These are phyloP conservation scores for Trichosporon inkin DNA, from an alignment of 1,284 basidiomycete species.

Conservation along the genomic window DNA sequence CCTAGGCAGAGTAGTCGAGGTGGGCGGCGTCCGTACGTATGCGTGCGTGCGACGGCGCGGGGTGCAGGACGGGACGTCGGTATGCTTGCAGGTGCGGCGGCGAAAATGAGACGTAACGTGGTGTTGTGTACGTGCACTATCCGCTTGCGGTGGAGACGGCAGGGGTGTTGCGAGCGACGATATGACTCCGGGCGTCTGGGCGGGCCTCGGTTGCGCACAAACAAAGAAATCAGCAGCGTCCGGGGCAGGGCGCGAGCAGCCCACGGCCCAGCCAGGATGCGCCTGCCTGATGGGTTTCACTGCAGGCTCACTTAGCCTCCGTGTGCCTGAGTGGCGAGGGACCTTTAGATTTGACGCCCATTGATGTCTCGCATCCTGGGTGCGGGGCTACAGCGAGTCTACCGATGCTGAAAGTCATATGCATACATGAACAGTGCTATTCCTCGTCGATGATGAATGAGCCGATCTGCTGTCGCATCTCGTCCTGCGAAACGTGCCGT, in stretches of 20 bases:
- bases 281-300: not conserved
- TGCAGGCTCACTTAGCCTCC: not conserved
- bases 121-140: too few species aligned
- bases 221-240: slow-evolving; percentile 7
- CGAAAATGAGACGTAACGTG: too few species aligned
- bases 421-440: slow-evolving; percentile 12
- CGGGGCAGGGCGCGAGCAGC: not conserved
- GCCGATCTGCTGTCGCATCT: slow-evolving; percentile 36
- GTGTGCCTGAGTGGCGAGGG: slow-evolving; percentile 1
- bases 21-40: too few species aligned
- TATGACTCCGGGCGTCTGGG: not conserved
- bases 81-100: too few species aligned
- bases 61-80: too few species aligned
- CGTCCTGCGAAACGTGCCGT: slow-evolving; percentile 24
- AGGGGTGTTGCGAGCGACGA: not conserved
- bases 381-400: too few species aligned
- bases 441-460: slow-evolving; percentile 30
- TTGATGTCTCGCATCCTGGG: not conserved
- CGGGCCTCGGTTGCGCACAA: slow-evolving; percentile 3
- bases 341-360: not conserved
- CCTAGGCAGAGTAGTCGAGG: not conserved
- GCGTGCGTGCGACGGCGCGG: too few species aligned
- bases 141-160: too few species aligned
- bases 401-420: not conserved
- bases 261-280: not conserved